These are phyloP conservation scores for Rugonectria rugulosa DNA, from an alignment of 2,329 filamentous ascomycete genomes.

Conservation along the genomic window DNA sequence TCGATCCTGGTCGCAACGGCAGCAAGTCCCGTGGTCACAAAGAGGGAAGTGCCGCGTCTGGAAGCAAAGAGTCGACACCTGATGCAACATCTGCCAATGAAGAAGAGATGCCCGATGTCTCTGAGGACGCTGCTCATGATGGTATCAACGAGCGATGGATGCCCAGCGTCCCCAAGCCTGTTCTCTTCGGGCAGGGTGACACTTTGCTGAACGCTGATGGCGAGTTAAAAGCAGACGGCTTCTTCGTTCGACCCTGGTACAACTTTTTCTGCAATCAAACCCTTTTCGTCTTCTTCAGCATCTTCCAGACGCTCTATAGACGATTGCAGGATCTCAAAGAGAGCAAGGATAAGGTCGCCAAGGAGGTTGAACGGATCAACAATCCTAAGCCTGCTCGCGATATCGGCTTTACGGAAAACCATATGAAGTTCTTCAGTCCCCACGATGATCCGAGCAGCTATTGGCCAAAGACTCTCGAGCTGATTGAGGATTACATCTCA, in stretches of 20 bases:
- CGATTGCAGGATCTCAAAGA: conserved; percentile 85
- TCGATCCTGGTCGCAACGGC: conserved; percentile 79
- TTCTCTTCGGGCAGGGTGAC: conserved; percentile 60
- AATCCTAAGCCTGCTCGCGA: conserved; percentile 82
- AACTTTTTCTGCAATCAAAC: conserved; percentile 92
- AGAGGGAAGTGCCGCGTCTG: conserved; percentile 78
- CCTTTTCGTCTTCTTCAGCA: conserved; percentile 93
- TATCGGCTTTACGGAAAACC: conserved; percentile 83
- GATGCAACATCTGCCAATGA: conserved; percentile 80
- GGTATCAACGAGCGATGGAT: conserved; percentile 71
- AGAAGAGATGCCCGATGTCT: conserved; percentile 73
- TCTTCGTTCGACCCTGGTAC: conserved; percentile 81
- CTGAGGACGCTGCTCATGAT: conserved; percentile 67
- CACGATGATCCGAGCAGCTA: conserved; percentile 70
- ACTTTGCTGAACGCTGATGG: conserved; percentile 64
- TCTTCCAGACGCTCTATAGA: conserved; percentile 90
- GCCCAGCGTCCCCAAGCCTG: conserved; percentile 65
- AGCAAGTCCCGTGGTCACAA: conserved; percentile 76
- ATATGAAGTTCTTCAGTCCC: conserved; percentile 77
- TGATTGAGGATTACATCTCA: conserved; percentile 87
- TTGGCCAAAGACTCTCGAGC: conserved; percentile 83
- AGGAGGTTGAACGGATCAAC: conserved; percentile 77
- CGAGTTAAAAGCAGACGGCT: conserved; percentile 77
- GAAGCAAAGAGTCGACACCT: conserved; percentile 88
- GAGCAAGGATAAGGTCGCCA: conserved; percentile 74